These are phyloP conservation scores for Myriosclerotinia curreyana DNA, from an alignment of 2,329 filamentous ascomycete genomes.

Conservation along the genomic window DNA sequence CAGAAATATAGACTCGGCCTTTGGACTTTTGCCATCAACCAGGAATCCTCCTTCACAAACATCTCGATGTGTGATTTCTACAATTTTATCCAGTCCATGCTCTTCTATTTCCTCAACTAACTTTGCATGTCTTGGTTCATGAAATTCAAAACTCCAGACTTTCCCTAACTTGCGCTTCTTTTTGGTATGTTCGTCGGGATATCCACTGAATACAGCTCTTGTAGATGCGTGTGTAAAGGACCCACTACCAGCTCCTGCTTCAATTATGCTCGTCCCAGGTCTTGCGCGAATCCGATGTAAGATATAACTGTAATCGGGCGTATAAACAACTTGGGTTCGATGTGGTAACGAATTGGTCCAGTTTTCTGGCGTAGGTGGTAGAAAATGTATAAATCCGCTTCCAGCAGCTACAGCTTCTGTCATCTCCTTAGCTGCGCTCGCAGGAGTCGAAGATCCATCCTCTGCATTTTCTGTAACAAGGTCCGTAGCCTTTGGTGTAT, in stretches of 20 bases:
- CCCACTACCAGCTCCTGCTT: constrained; percentile 78
- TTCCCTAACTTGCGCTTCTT: constrained; percentile 53
- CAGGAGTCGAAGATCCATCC: constrained; percentile 27
- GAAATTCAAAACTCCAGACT: constrained; percentile 81
- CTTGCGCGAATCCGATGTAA: constrained; percentile 71
- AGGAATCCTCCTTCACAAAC: constrained; percentile 75
- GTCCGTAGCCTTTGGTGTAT: constrained; percentile 24
- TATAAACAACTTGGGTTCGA: constrained; percentile 83
- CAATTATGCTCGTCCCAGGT: constrained; percentile 71
- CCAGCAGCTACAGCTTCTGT: constrained; percentile 54
- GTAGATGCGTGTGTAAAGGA: constrained; percentile 80
- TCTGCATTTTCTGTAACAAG: constrained; percentile 35
- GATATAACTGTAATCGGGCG: constrained; percentile 82
- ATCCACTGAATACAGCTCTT: constrained; percentile 72
- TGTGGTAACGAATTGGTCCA: constrained; percentile 81
- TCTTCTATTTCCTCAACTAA: constrained; percentile 66
- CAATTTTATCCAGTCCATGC: constrained; percentile 63
- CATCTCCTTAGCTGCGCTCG: constrained; percentile 37
- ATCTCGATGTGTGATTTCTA: constrained; percentile 73
- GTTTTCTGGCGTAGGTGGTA: constrained; percentile 75
- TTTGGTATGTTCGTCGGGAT: constrained; percentile 46
- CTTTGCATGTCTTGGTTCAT: constrained; percentile 67
- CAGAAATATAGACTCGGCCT: constrained; percentile 70
- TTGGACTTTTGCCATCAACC: constrained; percentile 53
- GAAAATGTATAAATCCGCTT: constrained; percentile 73